Base-by-base conservation (phyloP, 2,329 filamentous ascomycete species). In the Ceratocystis harringtonii region DNA sequence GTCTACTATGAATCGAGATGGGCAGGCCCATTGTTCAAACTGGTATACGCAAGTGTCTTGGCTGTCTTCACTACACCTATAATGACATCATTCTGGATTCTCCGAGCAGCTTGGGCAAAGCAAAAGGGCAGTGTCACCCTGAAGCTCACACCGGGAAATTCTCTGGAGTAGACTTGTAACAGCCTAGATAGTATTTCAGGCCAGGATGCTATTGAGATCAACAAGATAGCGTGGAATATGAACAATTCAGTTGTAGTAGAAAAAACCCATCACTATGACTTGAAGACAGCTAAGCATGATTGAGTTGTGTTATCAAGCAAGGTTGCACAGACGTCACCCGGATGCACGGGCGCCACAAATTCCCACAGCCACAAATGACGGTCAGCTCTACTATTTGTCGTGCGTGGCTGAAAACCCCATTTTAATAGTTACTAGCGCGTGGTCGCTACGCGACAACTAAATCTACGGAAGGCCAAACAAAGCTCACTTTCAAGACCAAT, bases 1-100 rank as follows among this genome's bases (percentile, higher is more conserved):
- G 81, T 75, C 72, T 74, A 73, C 8, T 82, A 75, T 63, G 58
- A 71, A 22, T 69, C 71, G 17, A 70, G 70, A 44, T 82, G 79
- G 79, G 72, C 73, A 64, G 80, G 79, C 7, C 73, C 79, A 68
- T 69, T 78, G 36, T 82, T 81, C 73, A 82, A 82, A 73, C 71
- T 76, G 10, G 70, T 81, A 15, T 74, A 79, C 44, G 80, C 79
- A 12, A 79, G 75, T 5, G 68, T 78, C 50, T 72, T 81, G 32
- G 78, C 76, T 5, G 68, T 80, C 58, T 63, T 80, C 52, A 77
- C 76, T 50, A 80, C 79, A 58, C 80, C 80, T 1, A 68, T 74
- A 7, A 78, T 81, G 72, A 78, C 77, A 44, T 69, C 74, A 22
- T 80, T 81, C 67, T 82, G 80, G 80, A 72, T 82, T 45, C 71